Evolutionary conservation across 2,329 filamentous ascomycete species (phyloP), one percentile per base, ranked within the genome.

Genomic region (Botrytis aclada): DNA sequence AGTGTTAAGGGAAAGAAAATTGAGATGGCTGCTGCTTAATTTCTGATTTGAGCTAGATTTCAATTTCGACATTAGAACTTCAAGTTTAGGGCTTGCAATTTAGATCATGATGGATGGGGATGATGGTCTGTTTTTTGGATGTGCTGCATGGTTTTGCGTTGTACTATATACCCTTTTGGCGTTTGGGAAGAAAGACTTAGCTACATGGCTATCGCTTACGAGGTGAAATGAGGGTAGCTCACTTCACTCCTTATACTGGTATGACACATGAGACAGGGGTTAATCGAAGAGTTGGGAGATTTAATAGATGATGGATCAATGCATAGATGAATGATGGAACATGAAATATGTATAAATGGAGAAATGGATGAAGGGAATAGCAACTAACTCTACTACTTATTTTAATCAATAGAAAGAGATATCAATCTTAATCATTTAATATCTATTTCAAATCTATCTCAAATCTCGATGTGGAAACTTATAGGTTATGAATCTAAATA

Each of bases 1-100:
- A 88, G 85, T 56, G 86, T 88, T 67, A 86, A 88, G 81, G 79
- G 79, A 3, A 80, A 80, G 78, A 80, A 80, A 34, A 77, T 80
- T 61, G 78, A 80, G 70, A 77, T 79, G 75, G 78, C 47, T 16
- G 76, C 71, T 45, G 79, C 79, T 45, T 78, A 75, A 69, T 34
- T 58, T 1, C 39, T 10, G 41, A 20, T 43, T 66, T 25, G 34
- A n/a, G 12, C 14, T 20, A 8, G 37, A 32, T 56, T 41, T 56
- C 2, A n/a, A 67, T 67, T 10, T 32, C 6, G 18, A 29, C 47
- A 10, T 51, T n/a, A n/a, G 0, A 18, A 39, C 14, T 54, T 54
- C 16, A 54, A 25, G 25, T 29, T 54, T n/a, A 18, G 16, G 9
- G 43, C 34, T 61, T 61, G 34, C 32, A 34, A 37, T 47, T 67